Conservation (phyloP, 2,329 filamentous ascomycete species). For the Clonostachys rhizophaga region DNA sequence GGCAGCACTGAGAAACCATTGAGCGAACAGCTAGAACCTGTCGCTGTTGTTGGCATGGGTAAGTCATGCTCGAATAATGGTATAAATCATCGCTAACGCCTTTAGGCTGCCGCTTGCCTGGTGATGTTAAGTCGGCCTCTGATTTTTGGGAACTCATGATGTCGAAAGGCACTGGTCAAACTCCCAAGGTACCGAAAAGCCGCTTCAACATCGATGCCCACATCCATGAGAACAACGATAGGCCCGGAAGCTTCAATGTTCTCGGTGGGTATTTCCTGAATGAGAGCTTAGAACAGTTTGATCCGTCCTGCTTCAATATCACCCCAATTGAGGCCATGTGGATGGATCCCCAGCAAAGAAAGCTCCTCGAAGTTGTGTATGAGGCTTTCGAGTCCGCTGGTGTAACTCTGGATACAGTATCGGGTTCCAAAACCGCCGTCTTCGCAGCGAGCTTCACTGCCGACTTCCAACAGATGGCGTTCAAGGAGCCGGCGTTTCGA, state of each 20-base stretch:
- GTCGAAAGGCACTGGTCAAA: no score
- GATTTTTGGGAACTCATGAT: background rate
- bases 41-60: conserved; percentile 2
- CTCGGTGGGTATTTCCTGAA: conserved; percentile 1
- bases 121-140: background rate
- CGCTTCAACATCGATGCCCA: background rate
- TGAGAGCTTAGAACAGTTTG: conserved; percentile 1
- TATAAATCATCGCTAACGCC: background rate
- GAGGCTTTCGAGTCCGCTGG: conserved; percentile 27
- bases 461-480: no score
- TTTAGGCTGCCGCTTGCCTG: background rate
- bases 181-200: no score
- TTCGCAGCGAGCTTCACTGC: background rate
- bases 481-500: background rate
- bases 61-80: background rate
- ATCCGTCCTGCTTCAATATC: conserved; percentile 6
- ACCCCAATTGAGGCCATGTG: background rate
- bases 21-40: background rate
- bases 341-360: conserved; percentile 9
- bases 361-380: conserved; percentile 18
- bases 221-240: background rate
- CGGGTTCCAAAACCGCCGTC: background rate
- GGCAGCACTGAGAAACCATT: no score
- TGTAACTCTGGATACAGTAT: conserved; percentile 1
- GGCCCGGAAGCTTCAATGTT: background rate